phyloP scores from a whole-genome alignment of 768 basidiomycete genomes.

The Dendrothele bispora region DNA sequence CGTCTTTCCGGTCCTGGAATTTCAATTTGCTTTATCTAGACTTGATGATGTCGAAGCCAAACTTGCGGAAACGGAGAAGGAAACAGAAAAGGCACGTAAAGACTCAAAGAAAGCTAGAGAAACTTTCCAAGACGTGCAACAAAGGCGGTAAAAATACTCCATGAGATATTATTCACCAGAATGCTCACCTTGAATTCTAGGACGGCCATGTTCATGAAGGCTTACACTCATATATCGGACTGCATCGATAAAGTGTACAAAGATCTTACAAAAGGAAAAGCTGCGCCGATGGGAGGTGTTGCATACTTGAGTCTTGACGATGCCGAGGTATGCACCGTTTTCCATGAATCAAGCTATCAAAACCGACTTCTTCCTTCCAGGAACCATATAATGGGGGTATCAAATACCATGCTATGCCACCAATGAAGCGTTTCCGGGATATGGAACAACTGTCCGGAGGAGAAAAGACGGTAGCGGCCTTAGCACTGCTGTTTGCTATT shows the following conservation, averaged over 20 bases:
- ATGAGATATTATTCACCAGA: not conserved
- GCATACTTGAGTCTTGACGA: constrained; percentile 97
- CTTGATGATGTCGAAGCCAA: constrained; percentile 84
- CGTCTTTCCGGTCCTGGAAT: not conserved
- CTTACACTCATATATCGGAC: constrained; percentile 94
- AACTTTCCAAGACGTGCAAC: constrained; percentile 85
- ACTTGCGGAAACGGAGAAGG: constrained; percentile 84
- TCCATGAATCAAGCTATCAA: not conserved
- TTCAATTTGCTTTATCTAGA: constrained; percentile 31
- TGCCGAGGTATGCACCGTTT: constrained; percentile 64
- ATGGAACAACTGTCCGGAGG: constrained; percentile 99
- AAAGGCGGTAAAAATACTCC: constrained; percentile 55
- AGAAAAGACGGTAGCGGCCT: constrained; percentile 96
- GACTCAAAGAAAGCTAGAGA: constrained; percentile 91
- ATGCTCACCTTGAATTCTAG: constrained; percentile 26
- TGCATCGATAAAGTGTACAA: constrained; percentile 96
- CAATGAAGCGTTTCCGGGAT: constrained; percentile 98
- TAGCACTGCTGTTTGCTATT: constrained; percentile 95
- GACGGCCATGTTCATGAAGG: constrained; percentile 89
- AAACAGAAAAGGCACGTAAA: constrained; percentile 89
- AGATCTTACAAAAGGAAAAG: constrained; percentile 94
- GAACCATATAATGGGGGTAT: constrained; percentile 87
- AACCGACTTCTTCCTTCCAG: constrained; percentile 32
- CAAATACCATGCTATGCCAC: constrained; percentile 99
- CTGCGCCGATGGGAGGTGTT: constrained; percentile 92